Conservation (phyloP, 2,329 filamentous ascomycete species). For the Fusarium irregulare region DNA sequence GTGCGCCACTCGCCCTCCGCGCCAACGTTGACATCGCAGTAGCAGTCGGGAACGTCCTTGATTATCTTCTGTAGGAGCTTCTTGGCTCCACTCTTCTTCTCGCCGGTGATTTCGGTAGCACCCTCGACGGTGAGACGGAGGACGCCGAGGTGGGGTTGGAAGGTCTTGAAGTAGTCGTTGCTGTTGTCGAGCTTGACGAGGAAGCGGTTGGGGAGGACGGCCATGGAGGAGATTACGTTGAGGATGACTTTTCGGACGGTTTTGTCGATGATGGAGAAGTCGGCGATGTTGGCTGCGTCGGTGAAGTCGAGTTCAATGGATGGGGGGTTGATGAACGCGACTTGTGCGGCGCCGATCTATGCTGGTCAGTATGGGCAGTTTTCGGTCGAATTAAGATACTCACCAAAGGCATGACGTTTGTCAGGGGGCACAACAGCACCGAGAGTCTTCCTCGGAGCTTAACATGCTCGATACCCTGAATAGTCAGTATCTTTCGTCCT, state of each 20-base stretch:
- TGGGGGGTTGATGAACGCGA: conserved; percentile 44
- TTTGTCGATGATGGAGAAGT: conserved; percentile 40
- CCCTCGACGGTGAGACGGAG: conserved; percentile 41
- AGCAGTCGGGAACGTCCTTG: conserved; percentile 44
- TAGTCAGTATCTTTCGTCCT: not conserved
- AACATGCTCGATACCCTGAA: conserved; percentile 42
- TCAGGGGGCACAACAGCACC: conserved; percentile 39
- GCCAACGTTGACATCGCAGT: conserved; percentile 40
- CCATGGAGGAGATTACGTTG: conserved; percentile 42
- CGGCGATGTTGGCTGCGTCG: conserved; percentile 43
- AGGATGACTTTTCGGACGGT: conserved; percentile 43
- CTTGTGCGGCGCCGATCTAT: conserved; percentile 43
- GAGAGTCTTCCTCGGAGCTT: conserved; percentile 42
- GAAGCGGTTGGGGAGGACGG: conserved; percentile 45
- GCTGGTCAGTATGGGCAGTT: not conserved
- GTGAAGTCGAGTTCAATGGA: conserved; percentile 44
- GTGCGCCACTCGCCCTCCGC: conserved; percentile 44
- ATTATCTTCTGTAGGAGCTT: conserved; percentile 37
- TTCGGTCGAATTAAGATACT: not conserved
- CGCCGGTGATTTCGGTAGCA: conserved; percentile 38
- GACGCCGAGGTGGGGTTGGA: conserved; percentile 41
- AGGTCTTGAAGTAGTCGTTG: conserved; percentile 47
- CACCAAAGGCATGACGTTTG: conserved; percentile 40
- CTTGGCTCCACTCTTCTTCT: conserved; percentile 43
- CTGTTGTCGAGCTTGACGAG: conserved; percentile 42